Conservation (phyloP, 2,329 filamentous ascomycete genomes). For the Penicillium sp. region DNA sequence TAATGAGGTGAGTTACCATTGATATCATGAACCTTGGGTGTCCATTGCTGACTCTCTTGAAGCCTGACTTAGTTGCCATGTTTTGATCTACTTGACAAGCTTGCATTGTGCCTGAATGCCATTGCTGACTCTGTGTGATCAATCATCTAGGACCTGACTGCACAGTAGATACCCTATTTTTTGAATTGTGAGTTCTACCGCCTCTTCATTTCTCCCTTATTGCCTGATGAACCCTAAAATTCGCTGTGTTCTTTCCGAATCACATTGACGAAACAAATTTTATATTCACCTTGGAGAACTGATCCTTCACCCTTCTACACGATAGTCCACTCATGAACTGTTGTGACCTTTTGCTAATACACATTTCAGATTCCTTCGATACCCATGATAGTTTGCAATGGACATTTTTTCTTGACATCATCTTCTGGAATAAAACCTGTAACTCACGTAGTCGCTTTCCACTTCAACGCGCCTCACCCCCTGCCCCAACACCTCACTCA, state of each 20-base stretch:
- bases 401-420: not conserved
- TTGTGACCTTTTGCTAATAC: constrained; percentile 25
- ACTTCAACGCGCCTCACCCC: not conserved
- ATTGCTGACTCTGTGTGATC: constrained; percentile 27
- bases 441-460: not conserved
- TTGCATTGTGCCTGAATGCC: constrained; percentile 19
- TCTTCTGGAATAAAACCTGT: not conserved
- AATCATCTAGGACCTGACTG: constrained; percentile 15
- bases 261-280: constrained; percentile 52
- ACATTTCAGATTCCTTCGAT: constrained; percentile 2
- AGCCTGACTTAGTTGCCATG: constrained; percentile 43
- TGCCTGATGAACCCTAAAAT: constrained; percentile 54
- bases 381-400: not conserved
- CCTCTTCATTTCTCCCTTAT: constrained; percentile 9
- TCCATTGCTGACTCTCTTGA: constrained; percentile 31
- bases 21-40: not conserved
- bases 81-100: constrained; percentile 22
- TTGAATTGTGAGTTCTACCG: constrained; percentile 21
- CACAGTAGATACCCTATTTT: constrained; percentile 2
- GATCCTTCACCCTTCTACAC: constrained; percentile 33
- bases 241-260: constrained; percentile 63
- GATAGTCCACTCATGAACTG: constrained; percentile 9
- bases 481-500: not conserved
- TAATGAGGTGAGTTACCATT: constrained; percentile 54
- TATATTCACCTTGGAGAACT: constrained; percentile 63